phyloP scores from a whole-genome alignment of 257 asterid genomes.

The Forsythia viridissima region DNA sequence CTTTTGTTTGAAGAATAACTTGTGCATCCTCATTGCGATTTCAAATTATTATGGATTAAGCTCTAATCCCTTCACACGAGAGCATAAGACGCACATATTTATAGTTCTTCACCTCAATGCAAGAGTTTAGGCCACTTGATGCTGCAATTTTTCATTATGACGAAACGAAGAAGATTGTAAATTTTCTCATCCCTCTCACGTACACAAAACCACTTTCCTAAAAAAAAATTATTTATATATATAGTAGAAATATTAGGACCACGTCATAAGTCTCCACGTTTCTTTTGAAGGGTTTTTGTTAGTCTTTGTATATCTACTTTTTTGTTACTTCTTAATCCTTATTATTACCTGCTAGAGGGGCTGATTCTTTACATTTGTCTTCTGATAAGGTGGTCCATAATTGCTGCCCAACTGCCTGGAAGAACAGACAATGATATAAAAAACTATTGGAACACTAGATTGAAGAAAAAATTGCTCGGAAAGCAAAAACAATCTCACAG shows the following conservation, averaged over 20 bases:
- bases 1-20: slow-evolving; percentile 26
- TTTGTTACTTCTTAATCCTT: not conserved
- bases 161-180: no score
- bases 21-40: not conserved
- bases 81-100: no score
- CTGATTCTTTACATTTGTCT: not conserved
- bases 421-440: slow-evolving; percentile 57
- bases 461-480: slow-evolving; percentile 49
- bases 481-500: slow-evolving; percentile 43
- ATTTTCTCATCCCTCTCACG: no score
- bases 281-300: not conserved
- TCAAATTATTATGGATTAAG: not conserved
- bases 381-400: slow-evolving; percentile 49
- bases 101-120: no score
- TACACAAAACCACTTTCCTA: no score
- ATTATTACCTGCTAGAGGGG: not conserved
- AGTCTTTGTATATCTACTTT: not conserved
- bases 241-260: not conserved
- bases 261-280: not conserved
- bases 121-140: no score
- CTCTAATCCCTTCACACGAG: not conserved
- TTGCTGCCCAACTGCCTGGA: slow-evolving; percentile 60
- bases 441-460: slow-evolving; percentile 49
- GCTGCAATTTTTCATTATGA: no score
- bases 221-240: no score